Percentiles rank a stretch among this genome's conserved stretches.
Conservation (phyloP, 2,329 filamentous ascomycete genomes). For the Grosmannia penicillata region DNA sequence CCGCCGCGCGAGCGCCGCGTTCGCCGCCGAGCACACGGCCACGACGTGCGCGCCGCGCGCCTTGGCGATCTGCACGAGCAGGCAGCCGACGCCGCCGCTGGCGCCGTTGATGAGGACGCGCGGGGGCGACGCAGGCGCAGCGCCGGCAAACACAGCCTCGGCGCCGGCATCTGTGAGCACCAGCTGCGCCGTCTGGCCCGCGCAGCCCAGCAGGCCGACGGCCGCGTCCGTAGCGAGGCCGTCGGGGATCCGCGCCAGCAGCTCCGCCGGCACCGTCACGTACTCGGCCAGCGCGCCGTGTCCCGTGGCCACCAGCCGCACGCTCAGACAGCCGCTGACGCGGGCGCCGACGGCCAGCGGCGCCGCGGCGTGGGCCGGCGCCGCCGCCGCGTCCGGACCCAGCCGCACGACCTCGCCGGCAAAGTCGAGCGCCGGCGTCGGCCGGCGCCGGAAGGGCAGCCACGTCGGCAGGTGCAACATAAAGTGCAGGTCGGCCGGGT, state of each 20-base stretch:
- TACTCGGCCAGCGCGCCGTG: conserved; percentile 21
- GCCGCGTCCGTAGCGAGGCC: conserved; percentile 13
- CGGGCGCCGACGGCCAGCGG: conserved; percentile 13
- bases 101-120: conserved; percentile 33
- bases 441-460: conserved; percentile 16
- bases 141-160: neutral
- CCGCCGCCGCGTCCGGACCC: conserved; percentile 9
- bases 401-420: conserved; percentile 17
- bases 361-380: conserved; percentile 1
- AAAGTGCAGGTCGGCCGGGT: conserved; percentile 20
- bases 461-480: conserved; percentile 16
- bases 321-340: conserved; percentile 18
- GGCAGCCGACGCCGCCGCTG: conserved; percentile 32
- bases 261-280: conserved; percentile 16
- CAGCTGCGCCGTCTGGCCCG: conserved; percentile 19
- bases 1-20: conserved; percentile 26
- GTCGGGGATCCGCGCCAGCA: conserved; percentile 15
- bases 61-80: conserved; percentile 30
- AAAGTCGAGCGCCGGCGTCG: conserved; percentile 20
- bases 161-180: conserved; percentile 14
- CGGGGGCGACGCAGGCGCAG: conserved; percentile 14
- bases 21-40: conserved; percentile 31
- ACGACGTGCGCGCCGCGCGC: conserved; percentile 26
- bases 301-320: conserved; percentile 14
- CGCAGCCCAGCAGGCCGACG: conserved; percentile 18